Base-by-base conservation (phyloP, 495 filamentous ascomycete genomes). In the Lichina pygmaea region DNA sequence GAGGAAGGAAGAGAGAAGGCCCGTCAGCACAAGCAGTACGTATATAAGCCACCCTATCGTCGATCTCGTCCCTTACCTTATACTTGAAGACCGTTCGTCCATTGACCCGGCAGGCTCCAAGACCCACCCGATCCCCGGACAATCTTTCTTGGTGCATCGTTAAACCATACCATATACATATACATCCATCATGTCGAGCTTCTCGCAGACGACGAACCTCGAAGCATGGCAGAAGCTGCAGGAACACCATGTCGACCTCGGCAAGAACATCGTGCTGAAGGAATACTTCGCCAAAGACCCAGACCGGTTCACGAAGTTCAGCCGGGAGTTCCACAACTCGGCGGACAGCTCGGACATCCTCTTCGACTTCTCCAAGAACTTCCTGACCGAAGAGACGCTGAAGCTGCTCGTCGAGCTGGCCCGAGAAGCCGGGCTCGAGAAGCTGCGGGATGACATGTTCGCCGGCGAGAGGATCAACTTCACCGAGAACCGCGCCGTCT, bases 281-380 rank as follows among this genome's bases (percentile, higher is more conserved):
- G 79, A 93, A 44, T 77, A 77, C 57, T 97, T 97, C 66, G 66
- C 78, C 58, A 73, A 81, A 56, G 86, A 97, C 59, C 78, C 84
- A 37, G 52, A 74, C 55, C 84, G 91, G 51, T 95, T 94, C 68
- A 57, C 80, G 55, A 92, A 86, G 66, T 80, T 93, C 64, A 79
- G 74, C 58, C 78, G 75, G 54, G 78, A 67, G 53, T 91, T 97
- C 65, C 60, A 70, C 41, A 91, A 93, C 60, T 66, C 70, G 34
- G 75, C 73, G 32, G 80, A 85, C 58, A 70, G 71, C 54, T 66
- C 70, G 34, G 82, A 94, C 49, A 86, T 83, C 57, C 71, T 95
- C 34, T 97, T 95, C 60, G 89, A 97, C 63, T 97, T 93, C 70
- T 86, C 78, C 65, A 97, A 97, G 74, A 97, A 97, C 70, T 83